A percentile compares a stretch with the other conserved stretches of the same genome.
Evolutionary conservation across 257 asterid species (phyloP).

Genomic region (Solanum tarijense): DNA sequence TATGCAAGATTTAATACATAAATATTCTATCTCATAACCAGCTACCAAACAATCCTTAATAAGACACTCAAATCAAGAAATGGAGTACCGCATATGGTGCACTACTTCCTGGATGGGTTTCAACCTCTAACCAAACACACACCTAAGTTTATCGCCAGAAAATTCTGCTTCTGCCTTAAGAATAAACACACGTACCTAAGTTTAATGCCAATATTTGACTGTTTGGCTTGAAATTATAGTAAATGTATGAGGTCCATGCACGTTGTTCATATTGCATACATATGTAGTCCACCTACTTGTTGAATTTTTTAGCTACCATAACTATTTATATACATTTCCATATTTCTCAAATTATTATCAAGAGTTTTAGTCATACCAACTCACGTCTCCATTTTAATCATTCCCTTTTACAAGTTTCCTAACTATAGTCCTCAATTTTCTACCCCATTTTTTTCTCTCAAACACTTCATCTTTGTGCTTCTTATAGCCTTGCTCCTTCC

Average conservation of each 20-base stretch:
- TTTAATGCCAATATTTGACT: conserved; percentile 10
- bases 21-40: background rate
- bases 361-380: conserved; percentile 36
- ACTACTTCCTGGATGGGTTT: background rate
- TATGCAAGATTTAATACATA: background rate
- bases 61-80: background rate
- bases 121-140: conserved; percentile 24
- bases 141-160: conserved; percentile 24
- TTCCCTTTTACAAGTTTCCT: conserved; percentile 31
- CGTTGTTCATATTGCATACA: conserved; percentile 25
- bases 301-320: conserved; percentile 8
- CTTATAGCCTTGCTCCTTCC: background rate
- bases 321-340: background rate
- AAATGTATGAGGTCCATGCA: conserved; percentile 31
- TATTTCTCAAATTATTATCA: background rate
- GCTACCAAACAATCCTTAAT: background rate
- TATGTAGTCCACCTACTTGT: conserved; percentile 48
- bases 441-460: background rate
- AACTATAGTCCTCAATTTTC: background rate
- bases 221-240: conserved; percentile 15
- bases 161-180: conserved; percentile 8
- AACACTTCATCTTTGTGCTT: background rate
- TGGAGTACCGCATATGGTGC: background rate
- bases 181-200: conserved; percentile 25
- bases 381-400: conserved; percentile 16